Evolutionary conservation across 306 rosid species (phyloP), one percentile per base, ranked within the genome.

Genomic region (Vachellia collinsii): DNA sequence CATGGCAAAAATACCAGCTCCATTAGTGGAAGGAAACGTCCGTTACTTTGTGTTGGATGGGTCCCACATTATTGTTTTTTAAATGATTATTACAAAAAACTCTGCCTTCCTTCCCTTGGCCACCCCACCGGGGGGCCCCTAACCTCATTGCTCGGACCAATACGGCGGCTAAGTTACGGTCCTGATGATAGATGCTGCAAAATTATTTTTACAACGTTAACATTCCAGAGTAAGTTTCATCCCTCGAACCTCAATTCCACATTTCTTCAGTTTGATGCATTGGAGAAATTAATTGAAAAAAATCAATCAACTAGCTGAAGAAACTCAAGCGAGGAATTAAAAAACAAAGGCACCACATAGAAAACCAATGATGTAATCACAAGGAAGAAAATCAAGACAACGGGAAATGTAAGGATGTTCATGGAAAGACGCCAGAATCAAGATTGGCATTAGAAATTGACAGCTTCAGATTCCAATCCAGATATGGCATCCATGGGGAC

Each of bases 401-500:
- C 44, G 25, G 41, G 37, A 11, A 69, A 43, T 20, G 9, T 11
- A 11, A 16, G 36, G 36, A 81, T 20, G 78, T 56, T 74, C 79
- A 64, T 53, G 73, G 56, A 59, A 70, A 78, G 53, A 64, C 12
- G 48, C 4, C 64, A 25, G 39, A 42, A 78, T 70, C 9, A 78
- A 71, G 71, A 79, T 47, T 50, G 48, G 58, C 84, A 58, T 67
- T 16, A 96, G 87, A 96, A 96, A 3, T 88, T 85, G 48, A 83
- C 80, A 43, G 98, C 92, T 69, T 90, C 90, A 37, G 90, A 67
- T 67, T 96, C 99, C 72, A 96, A 69, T n/a, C 79, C 70, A 39
- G 94, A 54, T 38, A 93, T 96, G 76, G 89, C 81, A n/a, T 96
- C 97, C 88, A 84, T 63, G 25, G 97, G 94, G n/a, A 96, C 88